Evolutionary conservation across 768 basidiomycete species (phyloP).

Genomic region (Russula sp.): DNA sequence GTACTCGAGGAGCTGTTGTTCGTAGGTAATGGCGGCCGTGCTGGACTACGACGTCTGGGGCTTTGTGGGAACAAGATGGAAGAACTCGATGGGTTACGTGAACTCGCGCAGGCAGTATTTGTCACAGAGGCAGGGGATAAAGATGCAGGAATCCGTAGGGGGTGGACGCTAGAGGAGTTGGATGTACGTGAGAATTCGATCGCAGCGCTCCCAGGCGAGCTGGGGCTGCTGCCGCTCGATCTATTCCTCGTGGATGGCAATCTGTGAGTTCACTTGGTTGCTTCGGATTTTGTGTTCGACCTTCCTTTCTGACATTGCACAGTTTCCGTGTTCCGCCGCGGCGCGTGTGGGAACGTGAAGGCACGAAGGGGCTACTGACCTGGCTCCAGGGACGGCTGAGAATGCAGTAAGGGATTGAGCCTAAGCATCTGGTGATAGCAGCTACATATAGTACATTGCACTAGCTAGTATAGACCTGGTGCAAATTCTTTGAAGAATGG

Average conservation of each 20-base stretch:
- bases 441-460: too few relatives aligned
- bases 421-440: too few relatives aligned
- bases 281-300: not conserved
- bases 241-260: conserved; percentile 84
- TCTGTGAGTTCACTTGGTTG: conserved; percentile 43
- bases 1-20: conserved; percentile 49
- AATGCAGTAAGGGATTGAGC: not conserved
- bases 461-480: too few relatives aligned
- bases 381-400: conserved; percentile 73
- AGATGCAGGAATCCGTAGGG: conserved; percentile 41
- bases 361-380: conserved; percentile 71
- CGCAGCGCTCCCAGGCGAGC: conserved; percentile 55
- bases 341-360: conserved; percentile 82
- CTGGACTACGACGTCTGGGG: conserved; percentile 59
- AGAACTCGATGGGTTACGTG: conserved; percentile 56
- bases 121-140: conserved; percentile 41
- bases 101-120: conserved; percentile 51
- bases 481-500: too few relatives aligned
- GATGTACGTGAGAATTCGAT: conserved; percentile 82
- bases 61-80: conserved; percentile 64
- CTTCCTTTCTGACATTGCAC: not conserved
- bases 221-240: conserved; percentile 72
- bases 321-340: conserved; percentile 81
- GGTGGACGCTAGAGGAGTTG: conserved; percentile 75
- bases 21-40: conserved; percentile 27